Conservation (phyloP, 306 rosid species). For the Arachis hypogaea region DNA sequence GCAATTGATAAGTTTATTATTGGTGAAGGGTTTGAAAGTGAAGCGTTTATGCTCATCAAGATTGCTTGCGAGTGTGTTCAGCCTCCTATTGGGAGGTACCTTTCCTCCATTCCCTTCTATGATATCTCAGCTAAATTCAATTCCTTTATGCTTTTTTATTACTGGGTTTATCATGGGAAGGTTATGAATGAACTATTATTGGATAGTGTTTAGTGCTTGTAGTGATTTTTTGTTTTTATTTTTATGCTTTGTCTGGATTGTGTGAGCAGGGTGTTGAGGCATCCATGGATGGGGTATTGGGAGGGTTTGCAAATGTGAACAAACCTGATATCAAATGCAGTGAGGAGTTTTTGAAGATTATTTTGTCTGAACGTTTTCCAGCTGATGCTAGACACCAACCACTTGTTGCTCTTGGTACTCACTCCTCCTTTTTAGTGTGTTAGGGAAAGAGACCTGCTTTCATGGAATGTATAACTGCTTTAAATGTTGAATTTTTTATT, state of each 20-base stretch:
- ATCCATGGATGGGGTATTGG: constrained; percentile 84
- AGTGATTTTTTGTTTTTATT: neutral
- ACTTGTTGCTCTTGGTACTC: constrained; percentile 80
- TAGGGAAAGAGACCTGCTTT: constrained; percentile 16
- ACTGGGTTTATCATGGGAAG: neutral
- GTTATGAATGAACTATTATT: neutral
- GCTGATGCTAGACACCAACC: constrained; percentile 49
- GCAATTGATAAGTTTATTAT: constrained; percentile 29
- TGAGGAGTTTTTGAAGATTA: constrained; percentile 70
- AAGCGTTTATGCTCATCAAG: constrained; percentile 33
- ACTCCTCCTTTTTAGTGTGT: neutral
- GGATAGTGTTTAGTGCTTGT: neutral
- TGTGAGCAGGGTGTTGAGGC: constrained; percentile 75
- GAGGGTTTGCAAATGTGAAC: constrained; percentile 75
- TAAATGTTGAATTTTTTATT: constrained; percentile 3
- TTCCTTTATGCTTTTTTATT: neutral
- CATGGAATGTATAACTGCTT: neutral
- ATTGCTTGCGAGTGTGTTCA: constrained; percentile 45
- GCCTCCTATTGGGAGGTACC: constrained; percentile 88
- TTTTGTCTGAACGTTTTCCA: constrained; percentile 64
- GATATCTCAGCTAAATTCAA: neutral
- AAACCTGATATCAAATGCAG: constrained; percentile 73
- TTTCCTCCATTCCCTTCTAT: neutral
- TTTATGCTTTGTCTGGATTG: neutral
- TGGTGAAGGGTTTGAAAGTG: constrained; percentile 38